Conservation (phyloP, 169 alveolate genomes). For the Plasmodium knowlesi region DNA sequence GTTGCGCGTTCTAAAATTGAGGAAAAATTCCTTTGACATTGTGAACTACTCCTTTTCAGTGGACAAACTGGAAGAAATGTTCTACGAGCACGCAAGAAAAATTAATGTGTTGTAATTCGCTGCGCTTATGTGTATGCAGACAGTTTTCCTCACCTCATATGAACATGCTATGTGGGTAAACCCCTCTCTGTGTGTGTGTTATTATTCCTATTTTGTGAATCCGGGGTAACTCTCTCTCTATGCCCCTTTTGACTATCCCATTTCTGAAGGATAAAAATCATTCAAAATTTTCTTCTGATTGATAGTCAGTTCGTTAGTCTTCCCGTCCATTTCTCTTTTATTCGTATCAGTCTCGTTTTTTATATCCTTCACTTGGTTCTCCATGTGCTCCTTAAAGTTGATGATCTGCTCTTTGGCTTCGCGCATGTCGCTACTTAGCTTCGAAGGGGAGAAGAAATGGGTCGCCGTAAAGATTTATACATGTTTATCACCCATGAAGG, state of each 20-base stretch:
- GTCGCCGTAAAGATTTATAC: neutral
- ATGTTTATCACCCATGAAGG: neutral
- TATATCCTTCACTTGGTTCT: conserved; percentile 27
- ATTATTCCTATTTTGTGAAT: neutral
- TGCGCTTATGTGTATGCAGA: neutral
- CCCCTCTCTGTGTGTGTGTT: conserved; percentile 8
- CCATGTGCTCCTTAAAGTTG: conserved; percentile 40
- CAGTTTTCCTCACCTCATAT: neutral
- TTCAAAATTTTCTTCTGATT: conserved; percentile 51
- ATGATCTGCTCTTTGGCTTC: conserved; percentile 24
- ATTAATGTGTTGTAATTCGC: conserved; percentile 42
- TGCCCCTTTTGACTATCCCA: conserved; percentile 2
- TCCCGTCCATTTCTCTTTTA: conserved; percentile 45
- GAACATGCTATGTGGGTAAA: neutral
- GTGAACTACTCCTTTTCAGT: conserved; percentile 58
- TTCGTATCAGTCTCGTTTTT: conserved; percentile 9
- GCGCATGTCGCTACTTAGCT: conserved; percentile 30
- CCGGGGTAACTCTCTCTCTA: neutral
- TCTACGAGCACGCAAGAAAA: conserved; percentile 55
- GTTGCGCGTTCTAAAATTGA: conserved; percentile 22
- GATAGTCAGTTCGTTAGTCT: conserved; percentile 6
- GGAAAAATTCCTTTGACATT: conserved; percentile 47
- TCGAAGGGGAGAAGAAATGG: neutral
- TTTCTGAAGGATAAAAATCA: conserved; percentile 60
- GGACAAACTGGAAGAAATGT: conserved; percentile 57